Evolutionary conservation across 1,139 yeast species (phyloP).

Genomic region (Taphrina communis): DNA sequence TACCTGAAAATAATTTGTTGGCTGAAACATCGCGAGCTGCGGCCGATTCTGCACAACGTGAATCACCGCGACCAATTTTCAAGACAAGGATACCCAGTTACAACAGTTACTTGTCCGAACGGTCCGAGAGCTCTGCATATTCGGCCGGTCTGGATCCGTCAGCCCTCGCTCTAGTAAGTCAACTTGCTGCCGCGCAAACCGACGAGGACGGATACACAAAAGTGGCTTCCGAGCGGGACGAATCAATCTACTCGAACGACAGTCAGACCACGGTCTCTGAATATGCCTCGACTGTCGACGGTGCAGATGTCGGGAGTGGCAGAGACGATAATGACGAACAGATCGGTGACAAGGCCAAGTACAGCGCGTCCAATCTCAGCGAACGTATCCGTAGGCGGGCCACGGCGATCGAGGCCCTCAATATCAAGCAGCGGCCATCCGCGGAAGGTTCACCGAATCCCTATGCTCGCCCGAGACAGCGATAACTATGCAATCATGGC

Average conservation of each 20-base stretch:
- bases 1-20: not conserved
- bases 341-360: not conserved
- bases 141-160: conserved; percentile 19
- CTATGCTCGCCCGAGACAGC: conserved; percentile 11
- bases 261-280: conserved; percentile 5
- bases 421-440: conserved; percentile 4
- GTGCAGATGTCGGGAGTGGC: too few relatives aligned
- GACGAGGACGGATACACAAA: not conserved
- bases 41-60: not conserved
- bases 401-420: conserved; percentile 4
- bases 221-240: not conserved
- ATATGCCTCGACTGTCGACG: conserved; percentile 11
- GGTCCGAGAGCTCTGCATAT: conserved; percentile 4
- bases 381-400: conserved; percentile 11
- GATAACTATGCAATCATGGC: not conserved
- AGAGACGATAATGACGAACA: not conserved
- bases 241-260: conserved; percentile 16
- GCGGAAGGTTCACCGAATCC: conserved; percentile 1
- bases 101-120: conserved; percentile 11
- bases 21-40: not conserved
- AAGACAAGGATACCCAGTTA: not conserved
- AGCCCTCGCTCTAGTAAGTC: conserved; percentile 6
- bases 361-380: not conserved
- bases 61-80: not conserved
- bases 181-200: not conserved